phyloP scores from a whole-genome alignment of 495 filamentous ascomycete genomes.

The Beverwykella pulmonaria region DNA sequence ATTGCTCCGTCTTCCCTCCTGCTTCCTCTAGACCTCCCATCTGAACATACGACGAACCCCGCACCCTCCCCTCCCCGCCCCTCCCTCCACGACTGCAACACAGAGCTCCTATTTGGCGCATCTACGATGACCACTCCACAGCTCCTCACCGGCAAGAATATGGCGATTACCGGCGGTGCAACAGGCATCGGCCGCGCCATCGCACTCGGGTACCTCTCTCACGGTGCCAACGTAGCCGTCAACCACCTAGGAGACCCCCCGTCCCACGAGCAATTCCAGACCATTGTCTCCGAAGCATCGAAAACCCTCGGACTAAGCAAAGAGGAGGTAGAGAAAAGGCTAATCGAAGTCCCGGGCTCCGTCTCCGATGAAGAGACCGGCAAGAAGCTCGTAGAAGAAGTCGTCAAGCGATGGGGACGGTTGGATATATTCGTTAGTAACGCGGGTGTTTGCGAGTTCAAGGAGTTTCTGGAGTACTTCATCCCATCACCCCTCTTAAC shows the following conservation, averaged over 20 bases:
- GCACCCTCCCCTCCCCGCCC: not conserved
- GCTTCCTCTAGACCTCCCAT: conserved; percentile 77
- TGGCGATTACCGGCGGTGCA: conserved; percentile 46
- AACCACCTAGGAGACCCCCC: conserved; percentile 47
- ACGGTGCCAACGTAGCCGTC: conserved; percentile 47
- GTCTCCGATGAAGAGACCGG: conserved; percentile 46
- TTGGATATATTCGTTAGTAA: conserved; percentile 86
- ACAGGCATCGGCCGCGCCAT: conserved; percentile 49
- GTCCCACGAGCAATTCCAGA: conserved; percentile 43
- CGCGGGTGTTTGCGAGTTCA: conserved; percentile 83
- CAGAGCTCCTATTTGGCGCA: not conserved
- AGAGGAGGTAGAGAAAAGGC: conserved; percentile 15
- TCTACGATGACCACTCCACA: conserved; percentile 26
- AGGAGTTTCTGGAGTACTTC: conserved; percentile 71
- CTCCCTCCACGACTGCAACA: not conserved
- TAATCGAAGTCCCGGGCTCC: conserved; percentile 47
- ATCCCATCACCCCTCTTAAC: conserved; percentile 25
- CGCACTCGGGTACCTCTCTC: conserved; percentile 45
- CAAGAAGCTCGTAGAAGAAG: conserved; percentile 41
- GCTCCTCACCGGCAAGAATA: conserved; percentile 45
- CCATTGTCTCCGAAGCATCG: conserved; percentile 39
- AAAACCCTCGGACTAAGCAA: conserved; percentile 2
- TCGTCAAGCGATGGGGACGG: conserved; percentile 55
- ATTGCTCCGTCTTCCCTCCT: conserved; percentile 44
- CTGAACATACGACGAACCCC: conserved; percentile 43